These are phyloP conservation scores for Chaetomiaceae sp. DNA, from an alignment of 2,329 filamentous ascomycete genomes.

Conservation along the genomic window DNA sequence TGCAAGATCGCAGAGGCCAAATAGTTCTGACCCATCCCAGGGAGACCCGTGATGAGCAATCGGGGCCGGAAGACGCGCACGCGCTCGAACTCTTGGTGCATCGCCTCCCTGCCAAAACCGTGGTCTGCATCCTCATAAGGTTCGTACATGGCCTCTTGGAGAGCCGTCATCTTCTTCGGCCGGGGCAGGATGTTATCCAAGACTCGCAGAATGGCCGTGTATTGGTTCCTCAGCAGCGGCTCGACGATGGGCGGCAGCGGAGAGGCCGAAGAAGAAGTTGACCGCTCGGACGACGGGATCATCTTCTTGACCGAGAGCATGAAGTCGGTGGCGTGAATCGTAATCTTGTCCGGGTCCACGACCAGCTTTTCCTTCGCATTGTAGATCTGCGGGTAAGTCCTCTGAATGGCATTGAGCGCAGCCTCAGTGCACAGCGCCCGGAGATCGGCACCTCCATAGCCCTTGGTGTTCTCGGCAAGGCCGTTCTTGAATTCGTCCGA, in stretches of 20 bases:
- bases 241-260: constrained; percentile 76
- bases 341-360: constrained; percentile 80
- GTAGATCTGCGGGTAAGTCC: constrained; percentile 96
- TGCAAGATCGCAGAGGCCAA: constrained; percentile 80
- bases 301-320: constrained; percentile 97
- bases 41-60: constrained; percentile 72
- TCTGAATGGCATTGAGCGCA: constrained; percentile 89
- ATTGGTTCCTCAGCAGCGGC: constrained; percentile 70
- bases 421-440: constrained; percentile 94
- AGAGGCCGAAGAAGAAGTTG: constrained; percentile 76
- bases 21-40: constrained; percentile 93
- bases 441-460: constrained; percentile 93
- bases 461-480: constrained; percentile 84
- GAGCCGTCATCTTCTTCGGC: constrained; percentile 78
- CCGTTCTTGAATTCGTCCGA: constrained; percentile 74
- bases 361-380: constrained; percentile 82
- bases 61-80: constrained; percentile 85
- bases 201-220: constrained; percentile 63
- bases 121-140: constrained; percentile 76
- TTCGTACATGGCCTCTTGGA: constrained; percentile 92
- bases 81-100: constrained; percentile 74
- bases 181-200: constrained; percentile 76
- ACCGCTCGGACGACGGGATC: constrained; percentile 88
- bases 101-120: constrained; percentile 78
- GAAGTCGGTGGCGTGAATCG: constrained; percentile 88